Evolutionary conservation across 176 grass and related monocot genomes (phyloP).

Genomic region (Lolium perenne): DNA sequence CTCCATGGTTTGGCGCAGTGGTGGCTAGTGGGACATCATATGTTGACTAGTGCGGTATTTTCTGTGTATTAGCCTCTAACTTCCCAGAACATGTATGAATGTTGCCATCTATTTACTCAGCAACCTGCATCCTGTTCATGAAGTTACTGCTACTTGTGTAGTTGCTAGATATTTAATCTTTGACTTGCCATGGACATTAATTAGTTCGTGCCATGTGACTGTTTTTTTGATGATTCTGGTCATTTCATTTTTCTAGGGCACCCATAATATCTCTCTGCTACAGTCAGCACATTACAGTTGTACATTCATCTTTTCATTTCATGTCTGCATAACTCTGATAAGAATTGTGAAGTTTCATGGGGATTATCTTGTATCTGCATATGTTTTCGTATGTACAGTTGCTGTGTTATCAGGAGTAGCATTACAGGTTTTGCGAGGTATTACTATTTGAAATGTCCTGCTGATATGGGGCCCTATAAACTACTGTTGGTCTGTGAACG

Average conservation of each 20-base stretch:
- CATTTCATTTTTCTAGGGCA: not conserved
- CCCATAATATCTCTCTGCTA: not conserved
- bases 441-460: slow-evolving; percentile 15
- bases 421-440: not conserved
- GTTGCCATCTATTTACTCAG: not conserved
- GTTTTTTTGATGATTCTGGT: not conserved
- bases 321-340: not conserved
- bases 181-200: not conserved
- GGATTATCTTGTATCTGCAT: slow-evolving; percentile 1
- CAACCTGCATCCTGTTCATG: not conserved
- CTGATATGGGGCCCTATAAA: not conserved
- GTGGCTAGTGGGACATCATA: not conserved
- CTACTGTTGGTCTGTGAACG: not conserved
- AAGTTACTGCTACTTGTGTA: not conserved
- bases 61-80: not conserved
- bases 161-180: not conserved
- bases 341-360: not conserved
- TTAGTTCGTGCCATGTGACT: not conserved
- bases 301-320: not conserved
- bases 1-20: not conserved
- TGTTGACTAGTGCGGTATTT: not conserved
- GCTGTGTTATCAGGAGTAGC: not conserved
- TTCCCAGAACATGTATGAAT: not conserved
- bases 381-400: not conserved
- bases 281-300: not conserved